A percentile compares a stretch with the other conserved stretches of the same genome.
Conservation (phyloP, 2,329 filamentous ascomycete genomes). For the Parafenestella ontariensis region DNA sequence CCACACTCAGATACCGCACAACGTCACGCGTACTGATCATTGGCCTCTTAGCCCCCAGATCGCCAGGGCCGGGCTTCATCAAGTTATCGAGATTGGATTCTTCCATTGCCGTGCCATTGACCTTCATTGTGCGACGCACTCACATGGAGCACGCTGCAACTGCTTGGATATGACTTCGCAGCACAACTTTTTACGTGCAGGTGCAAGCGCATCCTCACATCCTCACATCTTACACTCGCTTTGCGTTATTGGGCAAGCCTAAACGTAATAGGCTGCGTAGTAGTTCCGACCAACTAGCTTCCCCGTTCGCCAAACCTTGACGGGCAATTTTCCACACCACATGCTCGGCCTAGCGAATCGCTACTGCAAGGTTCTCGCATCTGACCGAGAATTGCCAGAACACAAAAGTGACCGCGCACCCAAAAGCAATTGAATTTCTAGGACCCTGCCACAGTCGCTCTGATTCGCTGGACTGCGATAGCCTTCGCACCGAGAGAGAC, state of each 20-base stretch:
- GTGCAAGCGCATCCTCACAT: background rate
- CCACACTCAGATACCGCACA: slow-evolving; percentile 26
- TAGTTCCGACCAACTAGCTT: slow-evolving; percentile 19
- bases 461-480: slow-evolving; percentile 15
- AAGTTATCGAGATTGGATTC: slow-evolving; percentile 12
- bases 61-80: slow-evolving; percentile 30
- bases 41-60: slow-evolving; percentile 25
- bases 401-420: slow-evolving; percentile 5
- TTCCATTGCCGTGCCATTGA: slow-evolving; percentile 12
- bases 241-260: slow-evolving; percentile 1
- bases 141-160: slow-evolving; percentile 6
- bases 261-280: slow-evolving; percentile 21
- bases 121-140: slow-evolving; percentile 5
- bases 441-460: slow-evolving; percentile 3
- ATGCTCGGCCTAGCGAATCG: slow-evolving; percentile 26
- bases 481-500: slow-evolving; percentile 23
- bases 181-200: background rate
- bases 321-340: slow-evolving; percentile 25
- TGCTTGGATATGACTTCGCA: background rate
- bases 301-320: slow-evolving; percentile 15
- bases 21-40: slow-evolving; percentile 43
- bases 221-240: slow-evolving; percentile 11
- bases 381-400: slow-evolving; percentile 16
- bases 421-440: slow-evolving; percentile 3
- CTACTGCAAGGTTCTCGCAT: slow-evolving; percentile 34